Evolutionary conservation across 2,329 filamentous ascomycete species (phyloP).

Genomic region (Cladosporium sp.): DNA sequence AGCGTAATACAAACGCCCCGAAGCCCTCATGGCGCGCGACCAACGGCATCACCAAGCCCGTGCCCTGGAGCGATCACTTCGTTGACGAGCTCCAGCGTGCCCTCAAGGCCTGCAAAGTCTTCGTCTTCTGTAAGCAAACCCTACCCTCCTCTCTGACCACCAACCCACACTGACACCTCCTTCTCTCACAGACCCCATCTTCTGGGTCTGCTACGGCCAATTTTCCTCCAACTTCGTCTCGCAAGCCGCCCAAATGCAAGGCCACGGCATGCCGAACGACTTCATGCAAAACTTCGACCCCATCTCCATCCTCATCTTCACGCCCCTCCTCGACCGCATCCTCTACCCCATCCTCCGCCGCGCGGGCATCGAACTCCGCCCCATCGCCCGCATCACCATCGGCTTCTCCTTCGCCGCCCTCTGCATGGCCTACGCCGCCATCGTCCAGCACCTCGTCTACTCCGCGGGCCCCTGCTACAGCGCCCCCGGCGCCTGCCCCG

Average conservation of each 20-base stretch:
- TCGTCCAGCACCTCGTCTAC: slow-evolving; percentile 53
- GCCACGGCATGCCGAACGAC: slow-evolving; percentile 43
- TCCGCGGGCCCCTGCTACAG: slow-evolving; percentile 47
- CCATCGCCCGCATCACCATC: slow-evolving; percentile 49
- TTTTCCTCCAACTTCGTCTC: slow-evolving; percentile 42
- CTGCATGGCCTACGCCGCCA: slow-evolving; percentile 50
- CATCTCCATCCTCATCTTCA: slow-evolving; percentile 41
- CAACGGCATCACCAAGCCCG: slow-evolving; percentile 37
- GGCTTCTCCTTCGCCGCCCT: slow-evolving; percentile 49
- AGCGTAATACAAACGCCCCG: slow-evolving; percentile 53
- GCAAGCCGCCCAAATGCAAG: slow-evolving; percentile 42
- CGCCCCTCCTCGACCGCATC: slow-evolving; percentile 40
- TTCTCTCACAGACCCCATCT: slow-evolving; percentile 32
- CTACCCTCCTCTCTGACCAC: background rate
- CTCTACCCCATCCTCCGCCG: slow-evolving; percentile 42
- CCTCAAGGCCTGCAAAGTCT: slow-evolving; percentile 62
- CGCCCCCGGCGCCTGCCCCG: slow-evolving; percentile 34
- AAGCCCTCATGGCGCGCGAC: slow-evolving; percentile 60
- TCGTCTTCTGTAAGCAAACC: slow-evolving; percentile 37
- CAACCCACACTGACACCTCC: background rate
- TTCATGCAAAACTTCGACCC: slow-evolving; percentile 45
- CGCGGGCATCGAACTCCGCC: slow-evolving; percentile 36
- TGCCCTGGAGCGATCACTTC: slow-evolving; percentile 63
- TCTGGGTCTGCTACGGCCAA: slow-evolving; percentile 38
- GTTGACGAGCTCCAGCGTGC: slow-evolving; percentile 65